A percentile compares a stretch with the other conserved stretches of the same genome.
Conservation (phyloP, 768 basidiomycete genomes). For the Trametes cinnabarina region DNA sequence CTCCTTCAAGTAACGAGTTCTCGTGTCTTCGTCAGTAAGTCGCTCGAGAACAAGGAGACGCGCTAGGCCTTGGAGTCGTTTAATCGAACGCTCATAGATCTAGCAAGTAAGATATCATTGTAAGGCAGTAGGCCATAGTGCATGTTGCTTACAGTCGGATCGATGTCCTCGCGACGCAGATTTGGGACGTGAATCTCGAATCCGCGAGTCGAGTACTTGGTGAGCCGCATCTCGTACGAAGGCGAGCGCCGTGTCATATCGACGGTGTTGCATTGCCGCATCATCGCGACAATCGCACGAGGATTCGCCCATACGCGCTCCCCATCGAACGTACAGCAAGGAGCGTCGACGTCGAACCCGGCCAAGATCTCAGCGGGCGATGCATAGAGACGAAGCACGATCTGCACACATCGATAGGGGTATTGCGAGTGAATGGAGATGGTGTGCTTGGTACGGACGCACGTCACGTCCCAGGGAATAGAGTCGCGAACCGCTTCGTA, state of each 20-base stretch:
- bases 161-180: slow-evolving; percentile 48
- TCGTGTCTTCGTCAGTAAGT: slow-evolving; percentile 43
- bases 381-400: slow-evolving; percentile 60
- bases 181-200: slow-evolving; percentile 59
- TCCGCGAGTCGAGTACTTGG: slow-evolving; percentile 53
- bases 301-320: slow-evolving; percentile 59
- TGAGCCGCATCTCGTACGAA: slow-evolving; percentile 60
- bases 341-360: slow-evolving; percentile 66
- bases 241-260: slow-evolving; percentile 63
- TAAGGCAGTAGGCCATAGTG: neutral
- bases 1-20: slow-evolving; percentile 45
- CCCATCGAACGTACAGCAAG: slow-evolving; percentile 57
- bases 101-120: slow-evolving; percentile 17
- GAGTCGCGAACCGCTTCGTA: slow-evolving; percentile 65
- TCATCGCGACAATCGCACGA: slow-evolving; percentile 56
- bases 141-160: slow-evolving; percentile 48
- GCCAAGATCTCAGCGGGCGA: slow-evolving; percentile 66
- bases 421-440: slow-evolving; percentile 65
- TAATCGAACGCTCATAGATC: slow-evolving; percentile 62
- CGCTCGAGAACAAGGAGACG: slow-evolving; percentile 63
- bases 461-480: slow-evolving; percentile 67
- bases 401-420: slow-evolving; percentile 65
- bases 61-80: slow-evolving; percentile 56
- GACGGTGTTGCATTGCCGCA: slow-evolving; percentile 64
- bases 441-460: slow-evolving; percentile 63